Evolutionary conservation across 2,329 filamentous ascomycete genomes (phyloP), one percentile per base, ranked within the genome.

Genomic region (Aspergillus oerlinghausenensis): DNA sequence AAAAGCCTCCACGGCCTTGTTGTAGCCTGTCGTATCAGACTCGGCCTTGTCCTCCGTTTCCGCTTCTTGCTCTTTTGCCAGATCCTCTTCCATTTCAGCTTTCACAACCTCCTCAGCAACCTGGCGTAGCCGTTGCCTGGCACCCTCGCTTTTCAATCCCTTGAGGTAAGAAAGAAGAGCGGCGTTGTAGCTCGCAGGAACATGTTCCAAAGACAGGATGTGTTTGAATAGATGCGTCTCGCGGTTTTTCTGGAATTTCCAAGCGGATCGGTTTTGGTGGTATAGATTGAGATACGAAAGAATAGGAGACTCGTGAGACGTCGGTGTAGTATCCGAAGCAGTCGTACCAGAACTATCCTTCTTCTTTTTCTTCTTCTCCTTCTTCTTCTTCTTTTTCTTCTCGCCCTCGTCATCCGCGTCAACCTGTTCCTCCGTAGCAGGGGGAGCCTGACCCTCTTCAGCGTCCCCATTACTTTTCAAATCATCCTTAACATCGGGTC

Each of bases 211-310:
- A 63, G 89, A 86, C 70, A 95, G 90, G 49, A 89, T 77, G 77
- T 95, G 86, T 73, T 94, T 93, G 69, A 97, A 84, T 11, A 97
- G 80, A 64, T 90, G 85, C 54, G 87, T 90, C 74, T 97, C 92
- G 69, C 91, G 86, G 65, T 91, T 92, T 77, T 97, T 97, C 79
- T 95, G 96, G 79, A 97, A 97, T 74, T 96, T 97, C 93, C 93
- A 97, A 64, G 80, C 80, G 9, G 82, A 78, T 56, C 86, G 86
- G 59, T 86, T 82, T 55, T 82, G 82, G 74, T 89, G 81, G 81
- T 92, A 96, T 69, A 87, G 85, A 49, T 81, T 81, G 48, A 97
- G 82, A 71, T 97, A 97, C 53, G 84, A 80, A 17, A 95, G 80
- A 56, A 91, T 87, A 14, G 87, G 82, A 6, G 70, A 63, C 49